Conservation (phyloP, 768 basidiomycete genomes). For the Tulasnella sp. region DNA sequence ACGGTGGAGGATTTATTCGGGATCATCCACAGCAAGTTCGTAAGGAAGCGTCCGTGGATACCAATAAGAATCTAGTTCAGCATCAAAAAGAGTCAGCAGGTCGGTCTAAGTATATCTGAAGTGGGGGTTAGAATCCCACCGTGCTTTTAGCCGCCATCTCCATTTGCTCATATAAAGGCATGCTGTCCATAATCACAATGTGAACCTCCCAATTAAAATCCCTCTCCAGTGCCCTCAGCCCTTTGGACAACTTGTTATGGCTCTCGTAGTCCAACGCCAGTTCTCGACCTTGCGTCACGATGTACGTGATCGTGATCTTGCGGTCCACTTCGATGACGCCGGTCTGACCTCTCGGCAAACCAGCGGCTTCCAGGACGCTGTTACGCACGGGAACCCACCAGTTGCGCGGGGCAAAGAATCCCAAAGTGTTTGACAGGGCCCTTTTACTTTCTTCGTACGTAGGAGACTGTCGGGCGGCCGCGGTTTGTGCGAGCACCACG, state of each 20-base stretch:
- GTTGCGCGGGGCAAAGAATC: constrained; percentile 63
- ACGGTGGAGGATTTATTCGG: constrained; percentile 38
- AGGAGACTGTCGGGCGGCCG: constrained; percentile 69
- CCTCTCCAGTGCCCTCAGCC: constrained; percentile 35
- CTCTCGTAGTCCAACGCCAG: constrained; percentile 34
- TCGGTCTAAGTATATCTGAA: neutral
- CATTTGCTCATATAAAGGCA: constrained; percentile 39
- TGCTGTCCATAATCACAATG: constrained; percentile 40
- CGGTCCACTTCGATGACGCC: constrained; percentile 26
- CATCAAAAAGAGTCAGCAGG: constrained; percentile 8
- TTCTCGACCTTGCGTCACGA: constrained; percentile 36
- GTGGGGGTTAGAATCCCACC: constrained; percentile 24
- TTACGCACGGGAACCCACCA: constrained; percentile 70
- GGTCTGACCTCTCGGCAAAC: neutral
- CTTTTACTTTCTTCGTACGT: constrained; percentile 61
- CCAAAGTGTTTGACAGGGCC: constrained; percentile 68
- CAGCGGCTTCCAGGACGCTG: constrained; percentile 9
- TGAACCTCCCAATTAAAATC: constrained; percentile 41
- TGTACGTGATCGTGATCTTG: constrained; percentile 42
- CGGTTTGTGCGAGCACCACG: constrained; percentile 79
- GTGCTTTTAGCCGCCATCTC: constrained; percentile 39
- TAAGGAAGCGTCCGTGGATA: constrained; percentile 40
- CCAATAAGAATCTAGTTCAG: constrained; percentile 38
- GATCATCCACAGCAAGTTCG: constrained; percentile 42
- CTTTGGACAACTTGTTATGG: constrained; percentile 37